phyloP scores from a whole-genome alignment of 306 rosid species.

The Acacia acuminata region DNA sequence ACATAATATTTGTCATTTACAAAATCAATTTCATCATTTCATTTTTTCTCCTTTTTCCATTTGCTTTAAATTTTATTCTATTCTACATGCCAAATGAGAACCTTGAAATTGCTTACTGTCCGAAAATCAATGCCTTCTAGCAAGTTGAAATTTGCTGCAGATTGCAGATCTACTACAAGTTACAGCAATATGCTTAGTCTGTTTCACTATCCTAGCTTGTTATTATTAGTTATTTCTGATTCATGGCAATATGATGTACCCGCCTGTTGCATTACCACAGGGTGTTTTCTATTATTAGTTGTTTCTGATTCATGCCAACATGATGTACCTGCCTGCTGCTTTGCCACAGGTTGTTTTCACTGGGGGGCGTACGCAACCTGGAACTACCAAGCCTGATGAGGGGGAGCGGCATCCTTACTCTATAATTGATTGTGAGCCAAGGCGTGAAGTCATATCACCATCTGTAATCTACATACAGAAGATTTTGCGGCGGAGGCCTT shows the following conservation, averaged over 20 bases:
- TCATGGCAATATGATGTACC: not conserved
- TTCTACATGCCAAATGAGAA: not conserved
- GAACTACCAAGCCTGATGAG: slow-evolving; percentile 99
- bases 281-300: slow-evolving; percentile 57
- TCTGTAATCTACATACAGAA: slow-evolving; percentile 93
- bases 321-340: not conserved
- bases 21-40: not conserved
- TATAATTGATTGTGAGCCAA: slow-evolving; percentile 81
- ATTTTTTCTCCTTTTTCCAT: not conserved
- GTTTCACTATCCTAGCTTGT: not conserved
- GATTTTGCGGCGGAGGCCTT: slow-evolving; percentile 91
- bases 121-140: not conserved
- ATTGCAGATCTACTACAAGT: not conserved
- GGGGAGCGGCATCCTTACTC: slow-evolving; percentile 99
- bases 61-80: not conserved
- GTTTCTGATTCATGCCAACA: not conserved
- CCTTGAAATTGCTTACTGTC: not conserved
- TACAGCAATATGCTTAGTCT: not conserved
- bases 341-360: slow-evolving; percentile 83
- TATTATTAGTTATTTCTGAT: not conserved
- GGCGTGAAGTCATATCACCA: slow-evolving; percentile 80
- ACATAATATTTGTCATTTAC: not conserved
- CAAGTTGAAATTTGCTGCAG: not conserved
- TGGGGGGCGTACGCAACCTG: slow-evolving; percentile 99
- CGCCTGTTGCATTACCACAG: slow-evolving; percentile 39